phyloP scores from a whole-genome alignment of 129 eudicot genomes.

The Heracleum sosnowskyi region DNA sequence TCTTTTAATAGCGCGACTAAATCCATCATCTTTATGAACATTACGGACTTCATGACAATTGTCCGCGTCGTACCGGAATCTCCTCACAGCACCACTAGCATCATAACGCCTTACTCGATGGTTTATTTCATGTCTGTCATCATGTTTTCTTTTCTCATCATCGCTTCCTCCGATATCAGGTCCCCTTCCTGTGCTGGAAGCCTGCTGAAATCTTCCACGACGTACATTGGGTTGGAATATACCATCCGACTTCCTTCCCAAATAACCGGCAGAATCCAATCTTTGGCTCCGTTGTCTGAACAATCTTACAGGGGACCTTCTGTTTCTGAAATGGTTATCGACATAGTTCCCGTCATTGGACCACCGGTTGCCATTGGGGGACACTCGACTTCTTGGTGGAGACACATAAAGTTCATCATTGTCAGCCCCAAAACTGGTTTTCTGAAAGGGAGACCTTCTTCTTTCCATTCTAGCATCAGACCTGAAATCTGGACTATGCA shows the following conservation, averaged over 20 bases:
- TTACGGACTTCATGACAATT: constrained; percentile 23
- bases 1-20: constrained; percentile 24
- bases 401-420: constrained; percentile 25
- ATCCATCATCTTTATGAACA: constrained; percentile 26
- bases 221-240: constrained; percentile 31
- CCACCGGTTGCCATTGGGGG: constrained; percentile 39
- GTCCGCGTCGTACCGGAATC: constrained; percentile 32
- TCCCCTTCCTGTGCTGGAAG: constrained; percentile 22
- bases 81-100: constrained; percentile 29
- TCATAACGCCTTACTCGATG: constrained; percentile 29
- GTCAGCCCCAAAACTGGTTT: constrained; percentile 31
- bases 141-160: constrained; percentile 31
- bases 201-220: constrained; percentile 41
- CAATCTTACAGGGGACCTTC: constrained; percentile 44
- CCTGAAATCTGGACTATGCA: constrained; percentile 48
- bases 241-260: constrained; percentile 51
- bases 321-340: constrained; percentile 41
- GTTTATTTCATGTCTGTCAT: constrained; percentile 26
- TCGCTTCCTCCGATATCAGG: constrained; percentile 26
- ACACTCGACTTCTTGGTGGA: constrained; percentile 31
- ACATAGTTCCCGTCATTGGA: constrained; percentile 30
- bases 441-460: constrained; percentile 38
- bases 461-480: constrained; percentile 40
- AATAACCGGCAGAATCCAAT: constrained; percentile 32
- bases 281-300: constrained; percentile 26